These are phyloP conservation scores for Physcomitrellopsis africana DNA, from an alignment of 225 moss, liverwort and hornwort genomes.

Conservation along the genomic window DNA sequence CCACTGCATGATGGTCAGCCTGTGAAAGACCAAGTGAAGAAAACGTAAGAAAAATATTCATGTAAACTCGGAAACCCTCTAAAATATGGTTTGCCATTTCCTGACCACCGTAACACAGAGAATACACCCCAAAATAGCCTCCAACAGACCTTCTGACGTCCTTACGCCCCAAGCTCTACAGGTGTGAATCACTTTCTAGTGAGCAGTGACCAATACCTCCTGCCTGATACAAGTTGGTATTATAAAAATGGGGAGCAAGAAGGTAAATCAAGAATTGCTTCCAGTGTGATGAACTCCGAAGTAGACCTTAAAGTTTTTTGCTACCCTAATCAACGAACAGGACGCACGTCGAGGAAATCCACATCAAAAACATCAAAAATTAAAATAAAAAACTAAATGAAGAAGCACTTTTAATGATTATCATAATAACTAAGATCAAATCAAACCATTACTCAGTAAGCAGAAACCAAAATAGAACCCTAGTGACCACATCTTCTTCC, in stretches of 20 bases:
- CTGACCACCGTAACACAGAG: conserved; percentile 16
- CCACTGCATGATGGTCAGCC: conserved; percentile 53
- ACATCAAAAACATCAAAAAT: background rate
- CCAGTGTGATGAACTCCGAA: background rate
- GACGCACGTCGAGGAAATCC: background rate
- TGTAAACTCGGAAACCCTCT: conserved; percentile 18
- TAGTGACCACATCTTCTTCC: background rate
- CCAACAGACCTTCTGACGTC: background rate
- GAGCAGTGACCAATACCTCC: background rate
- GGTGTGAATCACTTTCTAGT: background rate
- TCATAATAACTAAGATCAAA: too few relatives aligned
- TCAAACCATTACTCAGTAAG: too few relatives aligned
- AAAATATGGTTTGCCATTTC: conserved; percentile 23
- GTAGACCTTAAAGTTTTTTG: background rate
- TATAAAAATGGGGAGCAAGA: conserved; percentile 2
- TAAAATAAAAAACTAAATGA: too few relatives aligned
- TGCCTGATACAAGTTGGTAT: background rate
- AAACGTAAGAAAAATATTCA: conserved; percentile 35
- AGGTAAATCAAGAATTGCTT: background rate
- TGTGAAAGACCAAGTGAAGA: conserved; percentile 45
- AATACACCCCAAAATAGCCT: conserved; percentile 7
- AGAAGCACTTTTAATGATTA: too few relatives aligned
- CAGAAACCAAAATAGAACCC: too few relatives aligned
- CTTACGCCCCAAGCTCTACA: background rate
- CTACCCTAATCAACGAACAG: background rate